Evolutionary conservation across 2,329 filamentous ascomycete genomes (phyloP).

Genomic region (Cordyceps cateniannulata): DNA sequence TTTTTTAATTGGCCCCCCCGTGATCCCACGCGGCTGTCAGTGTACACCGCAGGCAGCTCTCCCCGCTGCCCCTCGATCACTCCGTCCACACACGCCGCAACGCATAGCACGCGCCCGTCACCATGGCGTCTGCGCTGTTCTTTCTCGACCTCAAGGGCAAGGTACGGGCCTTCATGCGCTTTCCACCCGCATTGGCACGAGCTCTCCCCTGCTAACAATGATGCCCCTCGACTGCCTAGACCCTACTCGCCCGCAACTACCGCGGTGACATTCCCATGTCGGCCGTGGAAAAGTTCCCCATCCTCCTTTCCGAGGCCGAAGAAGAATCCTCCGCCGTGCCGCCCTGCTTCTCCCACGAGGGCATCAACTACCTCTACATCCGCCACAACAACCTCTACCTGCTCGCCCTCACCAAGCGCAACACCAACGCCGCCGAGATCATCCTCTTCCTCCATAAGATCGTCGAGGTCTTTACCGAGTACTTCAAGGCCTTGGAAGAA

Average conservation of each 20-base stretch:
- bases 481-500: conserved; percentile 98
- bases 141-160: conserved; percentile 99
- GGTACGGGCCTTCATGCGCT: conserved; percentile 40
- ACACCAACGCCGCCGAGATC: conserved; percentile 98
- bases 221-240: conserved; percentile 47
- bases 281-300: conserved; percentile 94
- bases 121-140: conserved; percentile 95
- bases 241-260: conserved; percentile 96
- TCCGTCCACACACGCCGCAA: neutral
- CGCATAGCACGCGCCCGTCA: conserved; percentile 21
- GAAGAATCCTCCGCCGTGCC: conserved; percentile 97
- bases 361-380: conserved; percentile 99
- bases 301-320: conserved; percentile 95
- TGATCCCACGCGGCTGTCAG: neutral
- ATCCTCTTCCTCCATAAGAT: conserved; percentile 96
- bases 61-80: conserved; percentile 22
- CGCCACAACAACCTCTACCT: conserved; percentile 99
- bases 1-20: neutral
- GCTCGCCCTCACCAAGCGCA: conserved; percentile 94
- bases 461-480: conserved; percentile 98
- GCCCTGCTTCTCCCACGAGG: conserved; percentile 96
- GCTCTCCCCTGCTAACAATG: conserved; percentile 14
- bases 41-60: conserved; percentile 16
- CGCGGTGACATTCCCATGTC: conserved; percentile 98
- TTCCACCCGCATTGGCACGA: neutral